Evolutionary conservation across 2,329 filamentous ascomycete species (phyloP), one percentile per base, ranked within the genome.

Genomic region (Ophiosphaerella narmari): DNA sequence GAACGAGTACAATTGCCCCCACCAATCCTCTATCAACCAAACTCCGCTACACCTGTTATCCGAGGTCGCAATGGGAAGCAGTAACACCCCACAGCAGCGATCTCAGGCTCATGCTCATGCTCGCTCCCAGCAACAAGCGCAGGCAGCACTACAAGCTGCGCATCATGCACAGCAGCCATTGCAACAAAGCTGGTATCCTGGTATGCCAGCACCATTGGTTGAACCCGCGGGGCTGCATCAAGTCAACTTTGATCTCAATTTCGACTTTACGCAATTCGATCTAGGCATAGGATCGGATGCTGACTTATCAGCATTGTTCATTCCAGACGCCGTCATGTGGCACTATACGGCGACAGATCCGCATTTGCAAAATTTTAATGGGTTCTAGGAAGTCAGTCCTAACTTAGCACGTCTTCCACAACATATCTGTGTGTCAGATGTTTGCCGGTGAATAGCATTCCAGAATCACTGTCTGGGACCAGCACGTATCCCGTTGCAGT

Each of bases 1-100:
- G 18, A 40, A 46, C 4, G 62, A 61, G 29, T 60, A 67, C 16
- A 57, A 61, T 2, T 52, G 62, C 5, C 57, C 53, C n/a, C 56
- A 52, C 2, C 49, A 61, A 31, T 58, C 61, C n/a, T 60, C 70
- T 8, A 43, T 61, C 1, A 71, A 65, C 29, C 71, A 73, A 50
- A 74, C 71, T 1, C 70, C 70, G 7, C 62, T 74, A 6, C 72
- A 73, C 46, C 63, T 74, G 21, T 61, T 74, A 7, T 74, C 72
- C 4, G 72, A 75, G 57, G 73, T 73, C n/a, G 73, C 73, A 7
- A 72, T 72, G 68, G 64, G 68, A 7, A 71, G 63, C 52, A 70
- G 63, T 43, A 66, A 56, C 43, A 54, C 52, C n/a, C 47, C 44
- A 12, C 33, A 56, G 34, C 39, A 52, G 12, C 57, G 53, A 26